A percentile compares a stretch with the other conserved stretches of the same genome.
These are phyloP conservation scores for Ustilago hordei DNA, from an alignment of 1,284 basidiomycete species.

Conservation along the genomic window DNA sequence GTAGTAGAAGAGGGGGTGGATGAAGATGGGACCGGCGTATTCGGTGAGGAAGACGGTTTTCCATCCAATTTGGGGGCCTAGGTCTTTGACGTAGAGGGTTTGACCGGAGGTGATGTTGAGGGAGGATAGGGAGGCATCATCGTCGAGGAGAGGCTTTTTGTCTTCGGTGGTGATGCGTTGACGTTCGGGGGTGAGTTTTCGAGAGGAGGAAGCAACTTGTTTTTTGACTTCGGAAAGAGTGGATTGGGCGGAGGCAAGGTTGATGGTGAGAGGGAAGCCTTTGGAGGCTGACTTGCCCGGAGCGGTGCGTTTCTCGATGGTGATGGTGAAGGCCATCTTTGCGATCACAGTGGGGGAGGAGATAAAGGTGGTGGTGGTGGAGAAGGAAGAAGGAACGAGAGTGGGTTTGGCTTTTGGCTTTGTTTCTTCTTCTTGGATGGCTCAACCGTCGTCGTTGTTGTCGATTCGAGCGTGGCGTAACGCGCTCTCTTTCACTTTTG, in stretches of 20 bases:
- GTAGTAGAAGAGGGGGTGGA: conserved; percentile 88
- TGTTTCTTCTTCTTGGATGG: neutral
- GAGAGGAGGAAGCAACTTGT: conserved; percentile 45
- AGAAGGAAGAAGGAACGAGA: conserved; percentile 1
- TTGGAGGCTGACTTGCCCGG: conserved; percentile 54
- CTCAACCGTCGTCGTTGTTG: conserved; percentile 3
- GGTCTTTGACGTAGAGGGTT: conserved; percentile 65
- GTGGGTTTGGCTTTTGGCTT: neutral
- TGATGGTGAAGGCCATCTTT: conserved; percentile 48
- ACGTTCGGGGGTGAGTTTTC: conserved; percentile 49
- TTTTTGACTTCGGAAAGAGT: conserved; percentile 61
- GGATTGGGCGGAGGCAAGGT: conserved; percentile 36
- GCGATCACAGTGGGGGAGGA: neutral
- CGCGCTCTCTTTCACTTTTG: conserved; percentile 3
- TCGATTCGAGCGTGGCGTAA: conserved; percentile 7
- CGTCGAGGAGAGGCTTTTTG: conserved; percentile 60
- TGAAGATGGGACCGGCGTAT: conserved; percentile 82
- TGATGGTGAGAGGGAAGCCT: conserved; percentile 53
- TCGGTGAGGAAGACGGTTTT: conserved; percentile 68
- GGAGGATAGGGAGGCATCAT: conserved; percentile 52
- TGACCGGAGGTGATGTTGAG: conserved; percentile 45
- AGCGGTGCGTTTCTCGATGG: conserved; percentile 47
- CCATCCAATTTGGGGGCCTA: conserved; percentile 68
- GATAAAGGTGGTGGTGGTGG: conserved; percentile 1
- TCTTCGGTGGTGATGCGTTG: conserved; percentile 64